Conservation (phyloP, 371 early-diverging fungal genomes). For the Mortierella sp. region DNA sequence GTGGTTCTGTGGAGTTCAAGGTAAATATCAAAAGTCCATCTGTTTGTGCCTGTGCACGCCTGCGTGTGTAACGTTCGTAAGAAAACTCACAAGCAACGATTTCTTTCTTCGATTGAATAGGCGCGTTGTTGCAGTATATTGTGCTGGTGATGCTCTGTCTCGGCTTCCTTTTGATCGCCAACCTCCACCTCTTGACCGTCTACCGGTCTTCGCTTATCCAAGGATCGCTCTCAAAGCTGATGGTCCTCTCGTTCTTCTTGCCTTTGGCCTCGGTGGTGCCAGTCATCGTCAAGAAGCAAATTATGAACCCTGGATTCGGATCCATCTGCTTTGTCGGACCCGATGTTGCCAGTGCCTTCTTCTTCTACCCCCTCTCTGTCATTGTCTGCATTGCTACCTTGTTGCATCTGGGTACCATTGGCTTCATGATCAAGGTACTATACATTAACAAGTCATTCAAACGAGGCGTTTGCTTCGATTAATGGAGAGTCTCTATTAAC, state of each 20-base stretch:
- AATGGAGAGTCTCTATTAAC: not conserved
- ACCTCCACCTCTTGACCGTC: conserved; percentile 44
- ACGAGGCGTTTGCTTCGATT: not conserved
- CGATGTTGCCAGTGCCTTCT: conserved; percentile 24
- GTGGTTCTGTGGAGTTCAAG: conserved; percentile 52
- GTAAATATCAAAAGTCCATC: conserved; percentile 12
- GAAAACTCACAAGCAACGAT: not conserved
- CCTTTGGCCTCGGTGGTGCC: conserved; percentile 34
- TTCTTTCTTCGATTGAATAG: conserved; percentile 7
- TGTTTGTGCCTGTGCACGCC: no score
- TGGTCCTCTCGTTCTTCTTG: conserved; percentile 34
- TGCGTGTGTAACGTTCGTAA: not conserved
- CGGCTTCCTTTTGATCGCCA: conserved; percentile 31
- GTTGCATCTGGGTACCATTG: conserved; percentile 41
- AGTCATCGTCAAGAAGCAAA: conserved; percentile 26
- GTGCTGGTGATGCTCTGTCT: conserved; percentile 37
- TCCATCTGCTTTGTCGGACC: conserved; percentile 47
- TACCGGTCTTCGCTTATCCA: conserved; percentile 32
- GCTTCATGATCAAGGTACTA: conserved; percentile 36
- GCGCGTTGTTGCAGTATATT: conserved; percentile 27
- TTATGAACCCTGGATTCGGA: conserved; percentile 41
- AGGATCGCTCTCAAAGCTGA: conserved; percentile 22
- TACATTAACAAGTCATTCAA: not conserved
- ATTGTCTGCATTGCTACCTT: conserved; percentile 27
- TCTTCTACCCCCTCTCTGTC: conserved; percentile 41